Evolutionary conservation across 306 rosid species (phyloP), one percentile per base, ranked within the genome.

Genomic region (Castanopsis chinensis): DNA sequence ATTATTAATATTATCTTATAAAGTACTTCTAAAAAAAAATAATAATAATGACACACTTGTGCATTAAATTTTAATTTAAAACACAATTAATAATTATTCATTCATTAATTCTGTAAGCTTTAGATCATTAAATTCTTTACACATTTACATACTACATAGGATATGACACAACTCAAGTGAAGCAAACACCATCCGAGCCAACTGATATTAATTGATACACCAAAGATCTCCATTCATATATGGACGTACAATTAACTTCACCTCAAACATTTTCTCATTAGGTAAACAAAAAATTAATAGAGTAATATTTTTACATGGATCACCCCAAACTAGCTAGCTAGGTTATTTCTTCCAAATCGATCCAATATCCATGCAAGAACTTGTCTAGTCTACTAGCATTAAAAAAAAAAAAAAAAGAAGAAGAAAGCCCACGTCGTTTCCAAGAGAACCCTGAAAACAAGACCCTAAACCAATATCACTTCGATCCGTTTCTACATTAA

Each of bases 401-500:
- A n/a, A n/a, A n/a, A n/a, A n/a, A n/a, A n/a, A n/a, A n/a, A n/a
- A n/a, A n/a, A 70, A 15, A 67, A 20, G 3, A 59, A 4, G 20
- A 37, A 11, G 58, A 25, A 52, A 63, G 12, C 64, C 74, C 28
- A 79, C 12, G 67, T 56, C 73, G 68, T 49, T 69, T 63, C 67
- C 2, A n/a, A 49, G 21, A 55, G 6, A 19, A 21, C 21, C 80
- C 69, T 15, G 43, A 76, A 72, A 76, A 3, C 72, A 35, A 76
- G 52, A 20, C 37, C 71, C 28, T 1, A 54, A 54, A 17, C 77
- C n/a, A 63, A 28, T 14, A 51, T 17, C 15, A 56, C 63, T 79
- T 25, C 27, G 27, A 25, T 25, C 51, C 13, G 11, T 35, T 68
- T 72, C 83, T 85, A 95, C 97, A 95, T 92, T 86, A 95, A 90